These are phyloP conservation scores for Patellifolia procumbens DNA, from an alignment of 179 eudicot genomes.

Conservation along the genomic window DNA sequence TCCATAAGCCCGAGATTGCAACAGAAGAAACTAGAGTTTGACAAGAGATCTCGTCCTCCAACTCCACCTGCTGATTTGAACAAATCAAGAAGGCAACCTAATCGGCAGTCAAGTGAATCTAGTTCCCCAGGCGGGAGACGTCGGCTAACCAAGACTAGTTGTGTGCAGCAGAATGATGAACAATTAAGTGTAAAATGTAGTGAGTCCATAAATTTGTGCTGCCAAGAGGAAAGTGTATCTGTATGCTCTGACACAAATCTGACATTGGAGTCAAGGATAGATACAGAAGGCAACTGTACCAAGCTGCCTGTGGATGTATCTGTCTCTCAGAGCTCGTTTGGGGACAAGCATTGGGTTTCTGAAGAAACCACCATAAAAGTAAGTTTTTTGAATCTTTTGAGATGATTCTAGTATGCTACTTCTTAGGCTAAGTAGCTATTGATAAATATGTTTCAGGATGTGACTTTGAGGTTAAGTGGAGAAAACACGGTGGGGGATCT, in stretches of 20 bases:
- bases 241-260: slow-evolving; percentile 47
- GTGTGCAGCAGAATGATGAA: slow-evolving; percentile 47
- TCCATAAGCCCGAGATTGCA: slow-evolving; percentile 84
- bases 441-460: slow-evolving; percentile 48
- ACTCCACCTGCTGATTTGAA: slow-evolving; percentile 64
- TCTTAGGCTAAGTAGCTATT: slow-evolving; percentile 16
- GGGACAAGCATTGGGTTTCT: slow-evolving; percentile 32
- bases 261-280: slow-evolving; percentile 44
- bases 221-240: slow-evolving; percentile 42
- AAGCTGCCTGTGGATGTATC: slow-evolving; percentile 36
- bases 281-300: slow-evolving; percentile 38
- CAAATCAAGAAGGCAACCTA: slow-evolving; percentile 56
- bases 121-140: slow-evolving; percentile 73
- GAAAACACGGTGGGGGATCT: slow-evolving; percentile 43
- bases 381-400: slow-evolving; percentile 4
- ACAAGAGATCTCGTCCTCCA: slow-evolving; percentile 82
- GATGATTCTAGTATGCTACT: background rate
- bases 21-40: slow-evolving; percentile 74
- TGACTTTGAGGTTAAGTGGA: slow-evolving; percentile 40
- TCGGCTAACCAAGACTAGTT: slow-evolving; percentile 42
- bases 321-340: slow-evolving; percentile 40
- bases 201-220: slow-evolving; percentile 37
- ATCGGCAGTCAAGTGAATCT: slow-evolving; percentile 53
- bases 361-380: slow-evolving; percentile 46
- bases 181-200: slow-evolving; percentile 44